Base-by-base conservation (phyloP, 106 monocot species). In the Apostasia shenzhenica region DNA sequence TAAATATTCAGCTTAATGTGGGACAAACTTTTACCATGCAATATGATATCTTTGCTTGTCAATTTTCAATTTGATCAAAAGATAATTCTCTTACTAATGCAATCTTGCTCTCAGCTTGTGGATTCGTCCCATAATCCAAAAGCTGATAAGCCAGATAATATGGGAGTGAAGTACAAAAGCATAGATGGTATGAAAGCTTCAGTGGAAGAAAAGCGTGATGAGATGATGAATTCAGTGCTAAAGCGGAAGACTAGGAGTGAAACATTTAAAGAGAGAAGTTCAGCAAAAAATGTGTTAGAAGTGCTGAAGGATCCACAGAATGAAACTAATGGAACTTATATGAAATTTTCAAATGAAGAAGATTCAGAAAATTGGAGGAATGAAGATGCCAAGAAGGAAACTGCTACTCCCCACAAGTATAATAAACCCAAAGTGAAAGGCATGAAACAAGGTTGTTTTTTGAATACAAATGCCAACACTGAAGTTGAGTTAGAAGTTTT, bases 231-330 rank as follows among this genome's bases (percentile, higher is more conserved):
- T 6, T 2, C 60, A 2, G 45, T 4, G 9, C 10, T 13, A 11
- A 57, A 59, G 2, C 26, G 48, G 2, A 12, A 54, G 48, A 46
- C 67, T 8, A 38, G 45, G 57, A 66, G 74, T 49, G 49, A 48
- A 75, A 67, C 67, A 8, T 58, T 14, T 47, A 59, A 59, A 59
- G 50, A 5, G 2, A 66, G 57, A 74, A 74, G 4, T 45, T 38
- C 26, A 40, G 66, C 14, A 39, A 55, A 57, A 13, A 54, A 49
- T 44, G 64, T 4, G 40, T 13, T n/a, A 11, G 47, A 51, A 45
- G 6, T n/a, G 13, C 37, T 38, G 39, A 41, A 61, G 3, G 38
- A 41, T 6, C 14, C 5, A 5, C 26, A 42, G 26, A 63, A 76
- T 60, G 14, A 41, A 8, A 54, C 10, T 13, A 55, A 26, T 51